A percentile compares a stretch with the other conserved stretches of the same genome.
phyloP scores from a whole-genome alignment of 345 rosid genomes.

The Sapria himalayana region DNA sequence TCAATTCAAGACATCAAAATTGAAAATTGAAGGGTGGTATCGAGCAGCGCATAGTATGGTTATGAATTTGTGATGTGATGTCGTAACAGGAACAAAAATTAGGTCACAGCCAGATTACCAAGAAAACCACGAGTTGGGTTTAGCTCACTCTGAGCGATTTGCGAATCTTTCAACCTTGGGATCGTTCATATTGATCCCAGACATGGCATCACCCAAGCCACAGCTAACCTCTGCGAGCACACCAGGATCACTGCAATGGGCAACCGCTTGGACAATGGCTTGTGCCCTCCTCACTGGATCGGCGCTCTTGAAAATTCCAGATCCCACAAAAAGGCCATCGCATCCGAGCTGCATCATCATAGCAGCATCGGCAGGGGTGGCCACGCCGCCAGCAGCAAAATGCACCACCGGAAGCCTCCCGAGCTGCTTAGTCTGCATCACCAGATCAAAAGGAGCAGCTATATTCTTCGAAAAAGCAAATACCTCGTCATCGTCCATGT shows the following conservation, averaged over 20 bases:
- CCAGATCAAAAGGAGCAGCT: constrained; percentile 42
- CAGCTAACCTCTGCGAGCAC: constrained; percentile 51
- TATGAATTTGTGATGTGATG: too few relatives aligned
- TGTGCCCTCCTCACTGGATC: constrained; percentile 42
- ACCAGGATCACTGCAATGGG: constrained; percentile 35
- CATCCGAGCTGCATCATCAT: constrained; percentile 65
- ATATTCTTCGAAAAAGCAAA: constrained; percentile 19
- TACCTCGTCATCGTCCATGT: constrained; percentile 27
- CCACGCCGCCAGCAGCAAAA: constrained; percentile 55
- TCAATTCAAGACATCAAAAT: too few relatives aligned
- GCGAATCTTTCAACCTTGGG: constrained; percentile 60
- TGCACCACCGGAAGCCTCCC: constrained; percentile 56
- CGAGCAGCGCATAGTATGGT: too few relatives aligned
- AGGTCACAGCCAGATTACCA: too few relatives aligned
- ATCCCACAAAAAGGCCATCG: constrained; percentile 52
- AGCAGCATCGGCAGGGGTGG: constrained; percentile 67
- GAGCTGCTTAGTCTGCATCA: constrained; percentile 52
- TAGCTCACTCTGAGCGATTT: constrained; percentile 28
- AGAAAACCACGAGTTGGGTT: too few relatives aligned
- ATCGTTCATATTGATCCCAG: constrained; percentile 45
- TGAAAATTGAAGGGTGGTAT: too few relatives aligned
- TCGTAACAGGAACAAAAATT: too few relatives aligned
- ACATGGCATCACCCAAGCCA: constrained; percentile 58
- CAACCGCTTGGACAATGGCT: constrained; percentile 53
- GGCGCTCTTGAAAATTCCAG: constrained; percentile 55